Base-by-base conservation (phyloP, 768 basidiomycete species). In the Phanerochaete carnosa region DNA sequence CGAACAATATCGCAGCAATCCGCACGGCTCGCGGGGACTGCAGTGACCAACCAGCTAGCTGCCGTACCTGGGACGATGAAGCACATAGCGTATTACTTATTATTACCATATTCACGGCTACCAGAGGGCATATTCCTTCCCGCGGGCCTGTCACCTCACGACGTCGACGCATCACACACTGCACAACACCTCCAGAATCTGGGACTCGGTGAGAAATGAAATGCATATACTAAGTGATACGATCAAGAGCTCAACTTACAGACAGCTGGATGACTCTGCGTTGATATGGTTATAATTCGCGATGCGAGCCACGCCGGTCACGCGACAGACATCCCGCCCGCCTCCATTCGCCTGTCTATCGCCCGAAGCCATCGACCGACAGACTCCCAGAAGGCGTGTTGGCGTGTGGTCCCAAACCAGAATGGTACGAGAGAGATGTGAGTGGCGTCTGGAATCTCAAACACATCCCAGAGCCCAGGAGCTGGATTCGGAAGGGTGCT, bases 401-500 rank as follows among this genome's bases (percentile, higher is more conserved):
- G 80, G 9, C 68, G 67, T 32, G 61, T 16, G 8, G 72, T 72
- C 7, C 72, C 74, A 22, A 67, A 62, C 75, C 77, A 79, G 12
- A 74, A 58, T 1, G 80, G 79, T 25, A 77, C 69, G 25, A 80
- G 59, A 12, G 77, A 74, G n/a, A 75, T 25, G 59, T 83, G 80
- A 51, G 73, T 71, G 1, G 74, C 66, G 23, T 74, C 68, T 9
- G 75, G 65, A 15, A 76, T 59, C 23, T 66, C 62, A 35, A 69
- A 65, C 2, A 82, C 80, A 59, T 77, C 62, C 82, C 81, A 83
- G 1, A 77, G 61, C 3, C 80, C 82, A 7, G 78, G 72, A 37
- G 63, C 55, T 28, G 66, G 65, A 57, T 25, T 30, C 43, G 29
- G 45, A 46, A 60, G 53, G 1, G 25, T 39, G 29, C 26, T 19